Percentiles rank a stretch among this genome's conserved stretches.
Evolutionary conservation across 768 basidiomycete genomes (phyloP).

Genomic region (Astraeus odoratus): DNA sequence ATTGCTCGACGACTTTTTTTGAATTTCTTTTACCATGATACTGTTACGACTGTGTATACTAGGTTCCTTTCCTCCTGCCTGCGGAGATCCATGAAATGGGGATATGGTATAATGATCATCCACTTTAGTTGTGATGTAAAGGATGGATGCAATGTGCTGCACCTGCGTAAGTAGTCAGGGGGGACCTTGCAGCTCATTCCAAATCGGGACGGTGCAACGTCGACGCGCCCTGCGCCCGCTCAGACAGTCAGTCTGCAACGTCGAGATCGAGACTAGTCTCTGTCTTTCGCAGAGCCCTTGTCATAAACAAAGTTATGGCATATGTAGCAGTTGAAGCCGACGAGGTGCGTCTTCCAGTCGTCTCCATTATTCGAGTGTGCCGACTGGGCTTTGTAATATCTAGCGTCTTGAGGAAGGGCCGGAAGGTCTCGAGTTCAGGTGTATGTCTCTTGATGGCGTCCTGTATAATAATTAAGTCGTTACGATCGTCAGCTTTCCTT

Average conservation of each 20-base stretch:
- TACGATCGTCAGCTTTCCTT: conserved; percentile 44
- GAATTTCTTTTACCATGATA: neutral
- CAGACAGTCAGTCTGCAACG: too few relatives aligned
- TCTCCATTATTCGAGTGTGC: neutral
- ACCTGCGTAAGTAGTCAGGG: too few relatives aligned
- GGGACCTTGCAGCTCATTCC: too few relatives aligned
- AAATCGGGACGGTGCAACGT: too few relatives aligned
- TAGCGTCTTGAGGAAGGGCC: conserved; percentile 60
- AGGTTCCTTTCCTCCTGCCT: neutral
- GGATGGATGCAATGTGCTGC: too few relatives aligned
- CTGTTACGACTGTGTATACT: neutral
- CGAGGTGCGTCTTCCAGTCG: conserved; percentile 40
- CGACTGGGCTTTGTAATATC: conserved; percentile 2
- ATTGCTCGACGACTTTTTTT: too few relatives aligned
- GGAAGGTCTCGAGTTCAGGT: conserved; percentile 68
- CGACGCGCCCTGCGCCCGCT: too few relatives aligned
- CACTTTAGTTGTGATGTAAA: too few relatives aligned
- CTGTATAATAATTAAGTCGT: neutral
- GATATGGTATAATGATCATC: too few relatives aligned
- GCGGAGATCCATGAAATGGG: neutral
- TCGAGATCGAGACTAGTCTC: too few relatives aligned
- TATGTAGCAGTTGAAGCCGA: conserved; percentile 69
- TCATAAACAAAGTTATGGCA: conserved; percentile 38
- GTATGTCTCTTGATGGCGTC: conserved; percentile 27
- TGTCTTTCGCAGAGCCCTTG: neutral